phyloP scores from a whole-genome alignment of 2,329 filamentous ascomycete species.

The Paecilomyces variotii region DNA sequence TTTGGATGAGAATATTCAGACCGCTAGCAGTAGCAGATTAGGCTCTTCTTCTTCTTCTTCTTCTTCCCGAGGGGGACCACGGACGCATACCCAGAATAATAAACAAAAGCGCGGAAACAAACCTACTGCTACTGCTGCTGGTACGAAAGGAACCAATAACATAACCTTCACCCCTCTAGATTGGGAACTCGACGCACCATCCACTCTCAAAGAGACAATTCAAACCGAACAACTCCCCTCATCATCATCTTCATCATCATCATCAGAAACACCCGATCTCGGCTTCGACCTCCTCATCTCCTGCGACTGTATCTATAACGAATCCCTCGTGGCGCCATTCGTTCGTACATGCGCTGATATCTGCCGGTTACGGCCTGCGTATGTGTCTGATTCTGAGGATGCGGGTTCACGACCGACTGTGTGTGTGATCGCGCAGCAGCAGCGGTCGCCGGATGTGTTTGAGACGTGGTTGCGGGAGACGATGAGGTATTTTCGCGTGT shows the following conservation, averaged over 20 bases:
- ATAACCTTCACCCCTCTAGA: slow-evolving; percentile 60
- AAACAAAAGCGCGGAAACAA: not conserved
- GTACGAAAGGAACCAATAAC: slow-evolving; percentile 19
- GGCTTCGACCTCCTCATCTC: slow-evolving; percentile 69
- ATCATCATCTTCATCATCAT: not conserved
- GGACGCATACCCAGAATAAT: slow-evolving; percentile 2
- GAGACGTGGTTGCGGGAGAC: slow-evolving; percentile 71
- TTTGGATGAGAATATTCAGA: slow-evolving; percentile 42
- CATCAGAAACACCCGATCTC: slow-evolving; percentile 5
- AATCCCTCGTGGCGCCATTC: slow-evolving; percentile 70
- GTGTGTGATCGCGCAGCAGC: slow-evolving; percentile 80
- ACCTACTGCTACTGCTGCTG: slow-evolving; percentile 7
- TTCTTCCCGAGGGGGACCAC: not conserved
- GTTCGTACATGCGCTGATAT: slow-evolving; percentile 73
- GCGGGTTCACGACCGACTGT: slow-evolving; percentile 46
- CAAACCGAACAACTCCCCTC: slow-evolving; percentile 3
- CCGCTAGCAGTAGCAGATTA: not conserved
- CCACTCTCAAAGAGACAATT: slow-evolving; percentile 28
- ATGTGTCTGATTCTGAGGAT: slow-evolving; percentile 1
- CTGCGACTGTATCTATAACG: slow-evolving; percentile 95
- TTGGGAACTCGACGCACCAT: slow-evolving; percentile 60
- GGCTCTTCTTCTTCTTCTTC: slow-evolving; percentile 1
- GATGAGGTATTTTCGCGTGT: slow-evolving; percentile 58
- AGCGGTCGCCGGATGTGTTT: slow-evolving; percentile 78
- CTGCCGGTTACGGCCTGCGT: slow-evolving; percentile 50